A percentile compares a stretch with the other conserved stretches of the same genome.
Evolutionary conservation across 768 basidiomycete species (phyloP).

Genomic region (Boletus subcaerulescens): DNA sequence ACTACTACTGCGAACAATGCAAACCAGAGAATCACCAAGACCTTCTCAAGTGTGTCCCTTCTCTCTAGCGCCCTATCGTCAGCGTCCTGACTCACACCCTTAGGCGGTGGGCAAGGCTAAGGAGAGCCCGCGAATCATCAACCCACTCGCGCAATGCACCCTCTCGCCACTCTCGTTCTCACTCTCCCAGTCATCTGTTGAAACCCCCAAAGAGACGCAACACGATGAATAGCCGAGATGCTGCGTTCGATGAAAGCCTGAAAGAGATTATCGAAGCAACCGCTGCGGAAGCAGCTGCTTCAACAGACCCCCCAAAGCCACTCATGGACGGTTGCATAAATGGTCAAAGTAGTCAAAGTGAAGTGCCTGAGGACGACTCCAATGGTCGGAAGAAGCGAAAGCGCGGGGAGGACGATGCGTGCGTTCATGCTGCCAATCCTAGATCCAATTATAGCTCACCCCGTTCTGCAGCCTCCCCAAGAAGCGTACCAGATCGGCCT

Average conservation of each 20-base stretch:
- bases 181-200: conserved; percentile 59
- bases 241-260: conserved; percentile 86
- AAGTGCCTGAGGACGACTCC: conserved; percentile 49
- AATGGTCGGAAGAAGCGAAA: conserved; percentile 68
- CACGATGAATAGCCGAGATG: conserved; percentile 97
- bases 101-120: conserved; percentile 54
- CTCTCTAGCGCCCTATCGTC: conserved; percentile 12
- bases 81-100: conserved; percentile 14
- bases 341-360: conserved; percentile 39
- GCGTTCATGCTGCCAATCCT: conserved; percentile 27
- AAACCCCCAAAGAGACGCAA: conserved; percentile 84
- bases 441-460: conserved; percentile 9
- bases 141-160: conserved; percentile 56
- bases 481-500: conserved; percentile 77
- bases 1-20: conserved; percentile 95
- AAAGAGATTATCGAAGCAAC: conserved; percentile 74
- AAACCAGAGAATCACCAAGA: conserved; percentile 82
- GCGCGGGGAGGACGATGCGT: conserved; percentile 71
- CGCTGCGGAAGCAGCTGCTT: conserved; percentile 65
- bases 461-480: conserved; percentile 42
- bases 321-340: conserved; percentile 37
- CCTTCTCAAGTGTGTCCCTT: conserved; percentile 66
- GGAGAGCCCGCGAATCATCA: conserved; percentile 62
- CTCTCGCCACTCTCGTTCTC: conserved; percentile 70
- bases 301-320: conserved; percentile 39